Conservation (phyloP, 148 eudicot genomes). For the Beta vulgaris region DNA sequence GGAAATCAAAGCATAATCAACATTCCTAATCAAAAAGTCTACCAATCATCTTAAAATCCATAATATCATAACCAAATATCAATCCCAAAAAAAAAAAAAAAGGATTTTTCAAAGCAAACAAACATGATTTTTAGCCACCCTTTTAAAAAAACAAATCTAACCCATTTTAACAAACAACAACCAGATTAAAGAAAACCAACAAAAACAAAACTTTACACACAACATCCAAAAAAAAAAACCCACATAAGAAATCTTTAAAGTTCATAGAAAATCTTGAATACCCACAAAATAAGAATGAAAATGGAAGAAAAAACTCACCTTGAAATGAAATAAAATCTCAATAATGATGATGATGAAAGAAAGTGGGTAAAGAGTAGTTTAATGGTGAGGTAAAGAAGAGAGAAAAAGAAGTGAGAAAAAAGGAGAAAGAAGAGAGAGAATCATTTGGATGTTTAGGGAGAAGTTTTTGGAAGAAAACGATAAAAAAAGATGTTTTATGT, state of each 20-base stretch:
- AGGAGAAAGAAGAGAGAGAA: not conserved
- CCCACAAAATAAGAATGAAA: not conserved
- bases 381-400: not conserved
- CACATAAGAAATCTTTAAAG: not conserved
- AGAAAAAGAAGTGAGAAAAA: not conserved
- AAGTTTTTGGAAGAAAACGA: not conserved
- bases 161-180: constrained; percentile 3
- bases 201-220: not conserved
- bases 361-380: constrained; percentile 2
- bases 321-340: not conserved
- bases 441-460: constrained; percentile 3
- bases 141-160: not conserved
- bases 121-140: too few relatives aligned
- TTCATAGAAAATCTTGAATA: not conserved
- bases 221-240: constrained; percentile 8
- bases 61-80: not conserved
- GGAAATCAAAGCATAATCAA: constrained; percentile 17
- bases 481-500: not conserved
- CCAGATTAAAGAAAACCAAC: not conserved
- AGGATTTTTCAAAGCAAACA: too few relatives aligned
- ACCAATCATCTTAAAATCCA: not conserved
- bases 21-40: not conserved
- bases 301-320: not conserved
- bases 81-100: too few relatives aligned
- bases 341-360: not conserved